A percentile compares a stretch with the other conserved stretches of the same genome.
phyloP scores from a whole-genome alignment of 2,329 filamentous ascomycete genomes.

The Fusarium mundagurra region DNA sequence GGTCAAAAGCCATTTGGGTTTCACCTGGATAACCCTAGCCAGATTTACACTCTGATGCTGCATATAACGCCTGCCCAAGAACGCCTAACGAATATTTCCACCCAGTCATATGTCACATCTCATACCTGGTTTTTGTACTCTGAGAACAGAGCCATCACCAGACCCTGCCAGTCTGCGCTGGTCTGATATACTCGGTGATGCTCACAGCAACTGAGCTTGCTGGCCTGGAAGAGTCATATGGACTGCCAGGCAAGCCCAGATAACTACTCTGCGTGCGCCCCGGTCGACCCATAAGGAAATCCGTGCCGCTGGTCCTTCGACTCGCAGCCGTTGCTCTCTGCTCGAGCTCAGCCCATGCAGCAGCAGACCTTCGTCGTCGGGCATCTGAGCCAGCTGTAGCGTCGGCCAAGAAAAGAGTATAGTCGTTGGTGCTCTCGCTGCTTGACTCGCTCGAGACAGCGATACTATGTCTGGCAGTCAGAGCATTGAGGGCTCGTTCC shows the following conservation, averaged over 20 bases:
- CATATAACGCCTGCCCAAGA: slow-evolving; percentile 13
- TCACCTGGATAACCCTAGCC: background rate
- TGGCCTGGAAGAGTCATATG: slow-evolving; percentile 17
- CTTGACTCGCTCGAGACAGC: slow-evolving; percentile 8
- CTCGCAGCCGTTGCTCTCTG: slow-evolving; percentile 5
- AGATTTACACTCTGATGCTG: slow-evolving; percentile 1
- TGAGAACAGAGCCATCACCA: slow-evolving; percentile 8
- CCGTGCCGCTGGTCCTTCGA: slow-evolving; percentile 10
- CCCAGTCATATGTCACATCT: background rate
- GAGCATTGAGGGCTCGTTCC: slow-evolving; percentile 29
- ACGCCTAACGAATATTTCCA: background rate
- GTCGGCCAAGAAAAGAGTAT: slow-evolving; percentile 37
- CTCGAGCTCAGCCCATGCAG: slow-evolving; percentile 34
- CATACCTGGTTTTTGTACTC: background rate
- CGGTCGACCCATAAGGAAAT: slow-evolving; percentile 12
- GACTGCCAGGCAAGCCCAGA: slow-evolving; percentile 14
- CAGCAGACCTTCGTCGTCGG: slow-evolving; percentile 17
- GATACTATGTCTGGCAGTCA: slow-evolving; percentile 19
- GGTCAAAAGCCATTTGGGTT: background rate
- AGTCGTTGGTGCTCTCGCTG: slow-evolving; percentile 31
- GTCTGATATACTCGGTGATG: slow-evolving; percentile 33
- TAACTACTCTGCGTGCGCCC: slow-evolving; percentile 21
- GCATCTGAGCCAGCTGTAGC: slow-evolving; percentile 15
- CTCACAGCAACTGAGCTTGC: slow-evolving; percentile 24
- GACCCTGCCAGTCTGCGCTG: slow-evolving; percentile 9